Percentiles rank a stretch among this genome's conserved stretches.
These are phyloP conservation scores for Colletotrichum eremochloae DNA, from an alignment of 2,329 filamentous ascomycete species.

Conservation along the genomic window DNA sequence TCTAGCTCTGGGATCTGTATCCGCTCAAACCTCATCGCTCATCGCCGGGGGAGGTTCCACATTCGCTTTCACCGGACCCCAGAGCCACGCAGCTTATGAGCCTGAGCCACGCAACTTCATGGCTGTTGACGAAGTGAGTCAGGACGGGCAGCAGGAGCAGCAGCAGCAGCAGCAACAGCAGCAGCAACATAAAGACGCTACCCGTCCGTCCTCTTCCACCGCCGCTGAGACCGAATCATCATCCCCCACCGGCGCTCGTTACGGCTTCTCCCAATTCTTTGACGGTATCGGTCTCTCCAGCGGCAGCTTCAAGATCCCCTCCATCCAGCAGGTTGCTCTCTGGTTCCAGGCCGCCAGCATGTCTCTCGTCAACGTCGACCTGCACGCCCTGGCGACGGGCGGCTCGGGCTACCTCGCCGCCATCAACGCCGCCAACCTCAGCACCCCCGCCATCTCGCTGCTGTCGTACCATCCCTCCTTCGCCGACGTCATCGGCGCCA, in stretches of 20 bases:
- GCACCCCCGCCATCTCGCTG: constrained; percentile 34
- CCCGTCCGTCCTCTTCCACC: constrained; percentile 47
- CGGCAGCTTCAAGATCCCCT: constrained; percentile 9
- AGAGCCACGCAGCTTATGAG: constrained; percentile 1
- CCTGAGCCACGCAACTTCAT: constrained; percentile 11
- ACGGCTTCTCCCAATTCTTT: constrained; percentile 37
- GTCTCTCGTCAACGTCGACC: constrained; percentile 39
- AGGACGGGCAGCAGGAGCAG: constrained; percentile 9
- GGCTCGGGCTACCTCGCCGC: constrained; percentile 40
- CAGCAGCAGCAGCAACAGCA: neutral
- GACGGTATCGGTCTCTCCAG: constrained; percentile 19
- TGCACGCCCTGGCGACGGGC: constrained; percentile 35
- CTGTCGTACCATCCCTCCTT: constrained; percentile 38
- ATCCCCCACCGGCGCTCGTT: constrained; percentile 39
- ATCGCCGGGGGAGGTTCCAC: no score
- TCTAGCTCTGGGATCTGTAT: no score
- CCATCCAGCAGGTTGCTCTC: constrained; percentile 19
- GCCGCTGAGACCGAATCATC: constrained; percentile 48
- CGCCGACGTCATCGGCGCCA: constrained; percentile 32
- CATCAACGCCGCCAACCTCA: constrained; percentile 35
- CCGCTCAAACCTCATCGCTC: no score
- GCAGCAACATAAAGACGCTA: constrained; percentile 28
- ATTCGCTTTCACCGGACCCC: neutral
- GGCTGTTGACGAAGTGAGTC: constrained; percentile 20
- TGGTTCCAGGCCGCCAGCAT: constrained; percentile 32